Conservation (phyloP, 306 rosid species). For the Prunus armeniaca region DNA sequence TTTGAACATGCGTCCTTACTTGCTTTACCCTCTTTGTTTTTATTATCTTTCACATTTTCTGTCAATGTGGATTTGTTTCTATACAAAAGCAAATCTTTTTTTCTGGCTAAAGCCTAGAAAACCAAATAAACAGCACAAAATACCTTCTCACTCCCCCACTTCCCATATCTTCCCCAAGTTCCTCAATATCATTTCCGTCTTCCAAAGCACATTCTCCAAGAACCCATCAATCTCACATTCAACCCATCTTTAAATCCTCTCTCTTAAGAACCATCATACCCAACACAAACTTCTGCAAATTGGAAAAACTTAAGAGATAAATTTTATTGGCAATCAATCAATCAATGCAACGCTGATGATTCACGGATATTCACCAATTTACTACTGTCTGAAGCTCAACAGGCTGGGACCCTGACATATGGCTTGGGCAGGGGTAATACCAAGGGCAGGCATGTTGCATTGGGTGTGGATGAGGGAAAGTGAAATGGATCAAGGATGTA, state of each 20-base stretch:
- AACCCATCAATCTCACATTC: neutral
- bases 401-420: neutral
- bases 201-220: neutral
- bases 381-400: neutral
- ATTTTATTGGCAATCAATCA: neutral
- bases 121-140: neutral
- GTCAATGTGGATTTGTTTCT: neutral
- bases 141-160: neutral
- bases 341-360: neutral
- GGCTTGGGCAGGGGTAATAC: neutral
- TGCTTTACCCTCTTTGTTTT: neutral
- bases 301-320: neutral
- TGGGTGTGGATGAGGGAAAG: neutral
- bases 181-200: neutral
- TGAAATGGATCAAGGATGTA: neutral
- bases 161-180: neutral
- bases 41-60: neutral
- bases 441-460: neutral
- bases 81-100: neutral
- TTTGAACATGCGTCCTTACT: neutral
- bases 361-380: neutral
- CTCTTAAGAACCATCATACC: neutral
- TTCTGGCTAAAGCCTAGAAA: neutral
- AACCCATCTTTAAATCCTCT: neutral
- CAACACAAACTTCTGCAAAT: neutral